phyloP scores from a whole-genome alignment of 306 rosid genomes.

The Glycyrrhiza uralensis region DNA sequence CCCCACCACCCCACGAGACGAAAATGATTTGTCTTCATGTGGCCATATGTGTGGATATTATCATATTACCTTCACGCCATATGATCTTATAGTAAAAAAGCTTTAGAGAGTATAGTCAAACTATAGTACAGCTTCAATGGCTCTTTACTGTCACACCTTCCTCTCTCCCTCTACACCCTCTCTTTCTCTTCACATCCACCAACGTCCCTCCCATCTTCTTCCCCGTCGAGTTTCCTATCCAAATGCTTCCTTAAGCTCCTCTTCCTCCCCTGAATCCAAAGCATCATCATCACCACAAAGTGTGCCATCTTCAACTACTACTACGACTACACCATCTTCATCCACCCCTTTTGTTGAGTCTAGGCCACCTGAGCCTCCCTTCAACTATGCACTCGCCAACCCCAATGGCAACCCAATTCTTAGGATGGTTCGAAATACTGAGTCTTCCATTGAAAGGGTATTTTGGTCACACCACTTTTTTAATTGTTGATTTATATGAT shows the following conservation, averaged over 20 bases:
- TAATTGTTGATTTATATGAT: background rate
- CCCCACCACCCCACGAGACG: too few species aligned
- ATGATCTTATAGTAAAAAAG: background rate
- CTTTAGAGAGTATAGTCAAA: background rate
- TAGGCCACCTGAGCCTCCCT: constrained; percentile 35
- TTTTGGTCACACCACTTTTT: background rate
- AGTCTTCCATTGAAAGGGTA: constrained; percentile 87
- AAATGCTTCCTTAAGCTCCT: constrained; percentile 52
- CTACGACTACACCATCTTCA: constrained; percentile 1
- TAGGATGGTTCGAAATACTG: constrained; percentile 55
- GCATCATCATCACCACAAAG: constrained; percentile 36
- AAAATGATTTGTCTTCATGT: too few species aligned
- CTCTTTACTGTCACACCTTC: constrained; percentile 45
- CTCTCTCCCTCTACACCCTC: constrained; percentile 35
- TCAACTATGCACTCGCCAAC: constrained; percentile 46
- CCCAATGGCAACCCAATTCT: constrained; percentile 41
- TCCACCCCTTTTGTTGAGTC: constrained; percentile 46
- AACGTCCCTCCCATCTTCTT: background rate
- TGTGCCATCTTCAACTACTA: constrained; percentile 36
- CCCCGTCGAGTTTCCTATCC: constrained; percentile 25
- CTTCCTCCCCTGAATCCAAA: constrained; percentile 47
- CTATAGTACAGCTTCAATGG: constrained; percentile 40
- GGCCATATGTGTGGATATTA: too few species aligned
- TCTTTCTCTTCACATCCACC: constrained; percentile 26
- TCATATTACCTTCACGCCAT: too few species aligned